Base-by-base conservation (phyloP, 441 rosid species). In the Adansonia gregorii region DNA sequence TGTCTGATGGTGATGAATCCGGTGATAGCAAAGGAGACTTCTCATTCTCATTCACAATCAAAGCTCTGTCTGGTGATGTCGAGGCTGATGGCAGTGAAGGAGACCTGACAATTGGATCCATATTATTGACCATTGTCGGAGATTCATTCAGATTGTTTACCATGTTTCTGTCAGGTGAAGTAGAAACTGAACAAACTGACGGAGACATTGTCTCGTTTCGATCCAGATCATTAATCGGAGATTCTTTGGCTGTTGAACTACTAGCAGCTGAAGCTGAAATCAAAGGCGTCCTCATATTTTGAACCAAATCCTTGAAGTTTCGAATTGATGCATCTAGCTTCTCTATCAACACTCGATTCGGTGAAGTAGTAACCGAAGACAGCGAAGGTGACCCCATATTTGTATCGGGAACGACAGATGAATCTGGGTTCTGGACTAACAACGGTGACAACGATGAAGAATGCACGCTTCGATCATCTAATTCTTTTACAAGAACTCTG, bases 361-460 rank as follows among this genome's bases (percentile, higher is more conserved):
- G 90, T n/a, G 94, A 90, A 14, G 89, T 83, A 46, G 86, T 45
- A 0, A 80, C 78, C 11, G 89, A 83, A 6, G 85, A 81, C 1
- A 85, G 75, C 54, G 81, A 78, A 0, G 84, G 80, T 43, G 92
- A 87, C 74, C 75, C 86, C 8, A 76, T 58, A 51, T 83, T 80
- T 72, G 76, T 80, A n/a, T 87, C 81, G 49, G 81, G 68, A 60
- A 76, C 86, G 49, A 46, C 49, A 54, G 54, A 45, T 41, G 67
- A 72, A 56, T 45, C 75, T 11, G 79, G 74, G 67, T 69, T 77
- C 12, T 11, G 35, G 12, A 59, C 9, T 6, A 31, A 6, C 55
- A 68, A 17, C 4, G 79, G 79, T 27, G 74, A 68, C n/a, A 76
- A 49, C 4, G 79, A 67, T 12, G 82, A 82, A 55, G 86, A 87